Evolutionary conservation across 306 rosid species (phyloP), one percentile per base, ranked within the genome.

Genomic region (Corylus americana): DNA sequence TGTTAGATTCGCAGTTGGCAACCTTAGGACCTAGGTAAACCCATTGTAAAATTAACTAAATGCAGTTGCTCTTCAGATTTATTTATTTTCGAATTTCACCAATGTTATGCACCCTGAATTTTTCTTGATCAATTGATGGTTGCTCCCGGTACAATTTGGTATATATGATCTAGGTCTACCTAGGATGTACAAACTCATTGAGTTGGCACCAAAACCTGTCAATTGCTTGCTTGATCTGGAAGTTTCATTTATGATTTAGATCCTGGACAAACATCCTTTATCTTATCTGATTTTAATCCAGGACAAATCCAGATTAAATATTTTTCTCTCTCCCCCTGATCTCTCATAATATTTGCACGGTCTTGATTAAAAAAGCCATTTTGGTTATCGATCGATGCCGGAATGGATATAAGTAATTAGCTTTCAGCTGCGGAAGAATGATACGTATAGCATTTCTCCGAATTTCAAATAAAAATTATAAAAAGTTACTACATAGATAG

Each of bases 211-310:
- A 51, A 49, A 47, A 55, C 49, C 49, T 54, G 48, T 54, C 44
- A 29, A 73, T 71, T 76, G 78, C 74, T n/a, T 71, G 58, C 45
- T 71, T 57, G 54, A 62, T 81, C 79, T 20, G 55, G 64, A 66
- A 73, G 64, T 82, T 74, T 55, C 37, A 55, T 66, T 69, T 13
- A 11, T 72, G 47, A 49, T 44, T 55, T 13, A 54, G 74, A 58
- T 75, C 18, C 29, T 49, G 4, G 20, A 25, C 69, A 18, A 64
- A 62, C 17, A 25, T 4, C 29, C 8, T 27, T 63, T 9, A 48
- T 48, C 51, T 48, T 29, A 76, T 39, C 42, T 62, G 12, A 8
- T 63, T 73, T 70, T 39, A 70, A 70, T 16, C 57, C 37, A 42
- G 39, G 37, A 67, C 20, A 53, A 37, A 67, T 35, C 51, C 69